Conservation (phyloP, 1,139 yeast genomes). For the Waltiozyma sp. region DNA sequence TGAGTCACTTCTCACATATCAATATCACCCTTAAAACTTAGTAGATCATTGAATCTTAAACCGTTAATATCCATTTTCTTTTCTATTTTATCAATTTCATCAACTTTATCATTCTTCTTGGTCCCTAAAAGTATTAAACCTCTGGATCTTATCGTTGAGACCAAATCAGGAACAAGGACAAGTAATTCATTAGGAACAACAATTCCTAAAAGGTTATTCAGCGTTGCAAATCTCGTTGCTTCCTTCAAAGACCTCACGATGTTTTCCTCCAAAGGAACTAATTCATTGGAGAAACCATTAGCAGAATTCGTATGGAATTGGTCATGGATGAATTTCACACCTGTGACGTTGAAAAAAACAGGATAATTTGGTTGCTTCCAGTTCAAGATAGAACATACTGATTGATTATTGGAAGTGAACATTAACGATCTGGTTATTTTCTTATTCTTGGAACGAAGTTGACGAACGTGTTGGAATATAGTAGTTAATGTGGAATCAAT, state of each 20-base stretch:
- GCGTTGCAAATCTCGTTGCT: conserved; percentile 62
- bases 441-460: conserved; percentile 28
- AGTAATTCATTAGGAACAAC: conserved; percentile 65
- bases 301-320: conserved; percentile 26
- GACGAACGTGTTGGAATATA: conserved; percentile 69
- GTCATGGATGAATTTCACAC: conserved; percentile 35
- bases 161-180: conserved; percentile 62
- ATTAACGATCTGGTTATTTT: conserved; percentile 46
- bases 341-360: conserved; percentile 74
- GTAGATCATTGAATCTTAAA: conserved; percentile 48
- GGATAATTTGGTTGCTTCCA: conserved; percentile 99
- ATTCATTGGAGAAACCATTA: conserved; percentile 24
- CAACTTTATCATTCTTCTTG: conserved; percentile 20
- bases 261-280: conserved; percentile 25
- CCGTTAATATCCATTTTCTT: conserved; percentile 54
- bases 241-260: conserved; percentile 46
- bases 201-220: conserved; percentile 76
- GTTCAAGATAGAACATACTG: conserved; percentile 81
- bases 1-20: conserved; percentile 54
- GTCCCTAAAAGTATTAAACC: conserved; percentile 79
- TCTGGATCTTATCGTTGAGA: conserved; percentile 64
- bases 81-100: conserved; percentile 9
- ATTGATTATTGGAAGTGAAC: conserved; percentile 77
- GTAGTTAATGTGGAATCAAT: conserved; percentile 64
- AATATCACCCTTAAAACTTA: conserved; percentile 62